A percentile compares a stretch with the other conserved stretches of the same genome.
Evolutionary conservation across 169 alveolate species (phyloP).

Genomic region (Eimeria necatrix): DNA sequence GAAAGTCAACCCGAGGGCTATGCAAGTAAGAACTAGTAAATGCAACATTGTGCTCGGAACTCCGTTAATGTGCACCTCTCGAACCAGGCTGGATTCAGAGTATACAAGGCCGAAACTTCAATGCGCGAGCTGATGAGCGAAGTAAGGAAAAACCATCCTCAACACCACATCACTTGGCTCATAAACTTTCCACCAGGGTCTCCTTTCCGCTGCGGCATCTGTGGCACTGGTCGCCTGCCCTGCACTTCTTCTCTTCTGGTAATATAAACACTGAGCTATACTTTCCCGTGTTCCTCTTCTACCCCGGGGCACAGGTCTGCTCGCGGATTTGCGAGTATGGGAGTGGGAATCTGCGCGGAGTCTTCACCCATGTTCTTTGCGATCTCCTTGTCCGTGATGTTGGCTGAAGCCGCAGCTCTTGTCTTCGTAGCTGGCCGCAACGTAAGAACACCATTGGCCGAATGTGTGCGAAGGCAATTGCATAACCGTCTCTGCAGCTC

Average conservation of each 20-base stretch:
- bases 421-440: slow-evolving; percentile 28
- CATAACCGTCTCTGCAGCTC: slow-evolving; percentile 27
- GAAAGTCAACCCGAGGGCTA: slow-evolving; percentile 66
- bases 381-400: slow-evolving; percentile 46
- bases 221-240: slow-evolving; percentile 71
- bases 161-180: not conserved
- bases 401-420: slow-evolving; percentile 67
- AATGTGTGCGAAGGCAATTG: not conserved
- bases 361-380: slow-evolving; percentile 72
- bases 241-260: slow-evolving; percentile 61
- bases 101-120: slow-evolving; percentile 69
- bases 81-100: slow-evolving; percentile 61
- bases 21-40: slow-evolving; percentile 30
- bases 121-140: slow-evolving; percentile 65
- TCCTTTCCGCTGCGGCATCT: slow-evolving; percentile 43
- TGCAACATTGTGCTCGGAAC: not conserved
- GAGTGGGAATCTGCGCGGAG: slow-evolving; percentile 70
- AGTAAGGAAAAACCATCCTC: not conserved
- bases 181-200: slow-evolving; percentile 2
- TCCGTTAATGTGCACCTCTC: not conserved
- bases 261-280: no score
- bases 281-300: not conserved
- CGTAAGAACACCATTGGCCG: not conserved
- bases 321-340: slow-evolving; percentile 73
- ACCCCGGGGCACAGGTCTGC: slow-evolving; percentile 52